Percentiles rank a stretch among this genome's conserved stretches.
phyloP scores from a whole-genome alignment of 2,329 filamentous ascomycete species.

The Alternaria tenuissima region DNA sequence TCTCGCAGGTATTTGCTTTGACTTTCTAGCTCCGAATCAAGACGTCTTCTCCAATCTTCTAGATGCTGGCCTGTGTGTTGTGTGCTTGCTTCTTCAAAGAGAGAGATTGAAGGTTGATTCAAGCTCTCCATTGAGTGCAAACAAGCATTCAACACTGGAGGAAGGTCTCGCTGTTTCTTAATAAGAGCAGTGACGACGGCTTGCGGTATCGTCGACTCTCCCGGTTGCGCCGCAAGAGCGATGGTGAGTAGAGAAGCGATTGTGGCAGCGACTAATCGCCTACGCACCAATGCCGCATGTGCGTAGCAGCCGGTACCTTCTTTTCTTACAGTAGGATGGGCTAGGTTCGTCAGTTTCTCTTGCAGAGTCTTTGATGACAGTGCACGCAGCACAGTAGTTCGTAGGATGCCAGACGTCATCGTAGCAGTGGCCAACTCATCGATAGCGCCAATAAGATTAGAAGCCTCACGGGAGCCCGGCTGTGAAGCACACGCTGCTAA shows the following conservation, averaged over 20 bases:
- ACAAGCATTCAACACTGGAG: conserved; percentile 20
- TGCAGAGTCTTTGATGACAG: conserved; percentile 39
- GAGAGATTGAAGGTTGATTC: conserved; percentile 27
- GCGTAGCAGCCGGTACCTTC: conserved; percentile 22
- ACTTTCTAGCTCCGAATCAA: conserved; percentile 55
- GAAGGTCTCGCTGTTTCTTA: conserved; percentile 37
- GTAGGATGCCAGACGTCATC: conserved; percentile 23
- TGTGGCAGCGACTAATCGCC: conserved; percentile 30
- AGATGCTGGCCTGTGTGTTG: conserved; percentile 42
- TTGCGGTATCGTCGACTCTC: conserved; percentile 26
- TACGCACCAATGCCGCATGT: conserved; percentile 20
- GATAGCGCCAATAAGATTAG: conserved; percentile 22
- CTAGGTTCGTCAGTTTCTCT: conserved; percentile 28
- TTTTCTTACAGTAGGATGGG: conserved; percentile 5
- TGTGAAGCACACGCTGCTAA: conserved; percentile 24
- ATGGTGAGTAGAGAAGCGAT: conserved; percentile 42
- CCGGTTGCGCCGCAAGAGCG: conserved; percentile 26
- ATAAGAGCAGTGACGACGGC: conserved; percentile 34
- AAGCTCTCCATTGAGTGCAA: conserved; percentile 17
- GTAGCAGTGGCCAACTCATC: conserved; percentile 27
- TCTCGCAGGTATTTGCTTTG: conserved; percentile 54
- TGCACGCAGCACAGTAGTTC: conserved; percentile 31
- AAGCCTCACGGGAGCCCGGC: conserved; percentile 12
- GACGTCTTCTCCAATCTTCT: conserved; percentile 59
- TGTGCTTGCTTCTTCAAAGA: conserved; percentile 53